Conservation (phyloP, 495 filamentous ascomycete genomes). For the Astrothelium macrocarpum region DNA sequence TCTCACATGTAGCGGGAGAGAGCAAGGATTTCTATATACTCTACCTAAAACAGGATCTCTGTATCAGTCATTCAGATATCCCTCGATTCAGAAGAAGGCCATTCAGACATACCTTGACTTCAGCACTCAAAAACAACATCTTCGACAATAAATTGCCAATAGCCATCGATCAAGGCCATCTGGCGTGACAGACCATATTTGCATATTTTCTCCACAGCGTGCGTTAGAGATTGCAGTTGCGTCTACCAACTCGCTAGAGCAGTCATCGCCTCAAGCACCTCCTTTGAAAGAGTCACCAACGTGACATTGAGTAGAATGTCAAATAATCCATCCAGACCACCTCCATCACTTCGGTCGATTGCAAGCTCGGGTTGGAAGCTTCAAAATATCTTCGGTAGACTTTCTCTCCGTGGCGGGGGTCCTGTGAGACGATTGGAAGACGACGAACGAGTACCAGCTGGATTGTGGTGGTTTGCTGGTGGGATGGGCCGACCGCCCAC, state of each 20-base stretch:
- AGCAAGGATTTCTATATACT: background rate
- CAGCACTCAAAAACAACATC: background rate
- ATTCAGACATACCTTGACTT: background rate
- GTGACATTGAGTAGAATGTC: background rate
- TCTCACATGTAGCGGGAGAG: background rate
- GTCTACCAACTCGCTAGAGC: no score
- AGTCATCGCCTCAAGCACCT: no score
- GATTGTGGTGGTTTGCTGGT: constrained; percentile 20
- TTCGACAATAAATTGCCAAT: no score
- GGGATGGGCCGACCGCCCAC: constrained; percentile 14
- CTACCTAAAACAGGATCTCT: background rate
- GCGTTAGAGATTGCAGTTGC: no score
- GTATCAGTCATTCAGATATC: no score
- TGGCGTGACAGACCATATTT: no score
- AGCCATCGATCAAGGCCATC: no score
- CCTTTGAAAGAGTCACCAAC: background rate
- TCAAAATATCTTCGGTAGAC: background rate
- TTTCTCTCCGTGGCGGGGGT: background rate
- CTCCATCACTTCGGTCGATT: background rate
- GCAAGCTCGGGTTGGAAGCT: background rate
- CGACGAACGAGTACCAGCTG: constrained; percentile 12
- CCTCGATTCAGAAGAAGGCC: background rate
- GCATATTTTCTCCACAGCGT: no score
- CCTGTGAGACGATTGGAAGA: constrained; percentile 2
- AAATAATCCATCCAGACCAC: background rate